These are phyloP conservation scores for Candida ascalaphidarum DNA, from an alignment of 805 yeast genomes.

Conservation along the genomic window DNA sequence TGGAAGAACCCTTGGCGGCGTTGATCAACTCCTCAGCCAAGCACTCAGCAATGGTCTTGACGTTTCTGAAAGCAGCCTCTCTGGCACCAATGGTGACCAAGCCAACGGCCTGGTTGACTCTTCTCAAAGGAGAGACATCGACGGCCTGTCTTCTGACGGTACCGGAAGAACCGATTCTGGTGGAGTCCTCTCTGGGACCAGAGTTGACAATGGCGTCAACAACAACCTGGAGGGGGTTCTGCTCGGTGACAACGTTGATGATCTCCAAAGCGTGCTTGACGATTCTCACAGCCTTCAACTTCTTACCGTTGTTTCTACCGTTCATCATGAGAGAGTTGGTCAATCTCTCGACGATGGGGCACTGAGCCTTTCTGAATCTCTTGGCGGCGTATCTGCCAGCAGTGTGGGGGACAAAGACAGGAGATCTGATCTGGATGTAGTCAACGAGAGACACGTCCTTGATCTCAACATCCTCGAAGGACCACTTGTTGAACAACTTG, in stretches of 20 bases:
- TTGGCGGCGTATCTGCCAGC: constrained; percentile 99
- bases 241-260: constrained; percentile 94
- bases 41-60: constrained; percentile 99
- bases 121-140: constrained; percentile 99
- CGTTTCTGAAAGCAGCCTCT: constrained; percentile 99
- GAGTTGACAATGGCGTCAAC: constrained; percentile 99
- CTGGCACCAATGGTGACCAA: constrained; percentile 98
- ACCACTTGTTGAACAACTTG: constrained; percentile 99
- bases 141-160: constrained; percentile 99
- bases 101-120: constrained; percentile 99
- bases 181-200: constrained; percentile 99
- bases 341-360: constrained; percentile 98
- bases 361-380: constrained; percentile 99
- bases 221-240: constrained; percentile 98
- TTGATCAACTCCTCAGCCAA: constrained; percentile 99
- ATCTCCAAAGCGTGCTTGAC: constrained; percentile 99
- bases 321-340: constrained; percentile 99
- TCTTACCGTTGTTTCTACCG: constrained; percentile 99
- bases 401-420: constrained; percentile 97
- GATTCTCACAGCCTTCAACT: constrained; percentile 99
- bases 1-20: constrained; percentile 99
- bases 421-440: constrained; percentile 96
- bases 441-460: constrained; percentile 97
- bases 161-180: constrained; percentile 99
- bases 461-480: constrained; percentile 94